Conservation (phyloP, 2,329 filamentous ascomycete genomes). For the Fonsecaea monophora region DNA sequence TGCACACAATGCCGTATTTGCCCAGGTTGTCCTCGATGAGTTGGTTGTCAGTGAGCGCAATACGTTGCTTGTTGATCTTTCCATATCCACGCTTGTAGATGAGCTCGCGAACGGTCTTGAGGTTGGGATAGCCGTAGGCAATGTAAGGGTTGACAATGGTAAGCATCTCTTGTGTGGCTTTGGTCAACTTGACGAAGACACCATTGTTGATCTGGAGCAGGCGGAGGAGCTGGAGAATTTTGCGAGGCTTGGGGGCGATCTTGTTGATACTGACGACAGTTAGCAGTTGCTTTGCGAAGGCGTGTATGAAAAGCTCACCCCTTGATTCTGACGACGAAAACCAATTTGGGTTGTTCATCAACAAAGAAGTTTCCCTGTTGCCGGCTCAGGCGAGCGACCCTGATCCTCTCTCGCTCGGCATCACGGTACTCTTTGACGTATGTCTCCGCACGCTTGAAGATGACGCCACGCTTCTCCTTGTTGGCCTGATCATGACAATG, state of each 20-base stretch:
- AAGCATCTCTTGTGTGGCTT: slow-evolving; percentile 96
- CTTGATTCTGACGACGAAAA: slow-evolving; percentile 99
- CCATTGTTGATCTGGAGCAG: slow-evolving; percentile 99
- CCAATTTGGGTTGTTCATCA: slow-evolving; percentile 91
- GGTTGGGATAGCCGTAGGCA: slow-evolving; percentile 99
- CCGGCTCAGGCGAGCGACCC: slow-evolving; percentile 87
- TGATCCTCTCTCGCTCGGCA: slow-evolving; percentile 97
- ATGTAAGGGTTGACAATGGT: slow-evolving; percentile 99
- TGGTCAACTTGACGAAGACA: slow-evolving; percentile 96
- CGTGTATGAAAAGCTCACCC: slow-evolving; percentile 61
- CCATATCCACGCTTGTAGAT: slow-evolving; percentile 99
- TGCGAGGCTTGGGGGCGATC: slow-evolving; percentile 99
- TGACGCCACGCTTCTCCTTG: slow-evolving; percentile 97
- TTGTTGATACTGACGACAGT: slow-evolving; percentile 90
- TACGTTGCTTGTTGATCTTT: slow-evolving; percentile 98
- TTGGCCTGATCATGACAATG: slow-evolving; percentile 70
- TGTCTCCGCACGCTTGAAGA: slow-evolving; percentile 99
- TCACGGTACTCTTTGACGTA: slow-evolving; percentile 99
- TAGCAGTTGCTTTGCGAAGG: slow-evolving; percentile 18
- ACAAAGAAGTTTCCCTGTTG: slow-evolving; percentile 93
- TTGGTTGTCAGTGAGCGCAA: slow-evolving; percentile 95
- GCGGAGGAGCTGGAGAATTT: slow-evolving; percentile 99
- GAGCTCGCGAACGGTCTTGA: slow-evolving; percentile 98
- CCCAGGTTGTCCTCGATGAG: slow-evolving; percentile 96
- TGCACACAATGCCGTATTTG: slow-evolving; percentile 98